phyloP scores from a whole-genome alignment of 805 yeast genomes.

The Kazachstania martiniae region DNA sequence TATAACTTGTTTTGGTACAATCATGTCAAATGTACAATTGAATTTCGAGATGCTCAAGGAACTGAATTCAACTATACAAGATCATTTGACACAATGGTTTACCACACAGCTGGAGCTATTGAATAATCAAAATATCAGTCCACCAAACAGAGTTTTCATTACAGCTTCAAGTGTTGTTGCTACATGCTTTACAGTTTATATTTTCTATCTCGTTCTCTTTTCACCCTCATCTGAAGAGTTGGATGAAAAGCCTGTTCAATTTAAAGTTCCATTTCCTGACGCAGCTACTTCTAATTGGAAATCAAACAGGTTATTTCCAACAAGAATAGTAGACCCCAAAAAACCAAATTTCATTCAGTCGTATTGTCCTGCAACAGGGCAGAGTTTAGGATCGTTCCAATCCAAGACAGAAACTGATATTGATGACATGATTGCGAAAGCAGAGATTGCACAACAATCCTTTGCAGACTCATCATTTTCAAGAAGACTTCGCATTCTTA shows the following conservation, averaged over 20 bases:
- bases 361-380: conserved; percentile 96
- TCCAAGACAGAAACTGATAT: conserved; percentile 61
- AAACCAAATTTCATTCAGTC: conserved; percentile 67
- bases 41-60: conserved; percentile 21
- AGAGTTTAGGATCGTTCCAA: conserved; percentile 61
- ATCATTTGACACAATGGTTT: conserved; percentile 57
- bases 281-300: conserved; percentile 63
- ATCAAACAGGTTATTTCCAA: conserved; percentile 62
- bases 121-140: too few relatives aligned
- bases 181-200: conserved; percentile 9
- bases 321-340: conserved; percentile 38
- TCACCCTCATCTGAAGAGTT: conserved; percentile 1
- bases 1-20: not conserved
- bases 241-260: conserved; percentile 10
- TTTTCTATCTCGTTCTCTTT: conserved; percentile 13
- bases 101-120: conserved; percentile 45
- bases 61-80: conserved; percentile 20
- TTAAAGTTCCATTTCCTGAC: conserved; percentile 16
- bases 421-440: conserved; percentile 43
- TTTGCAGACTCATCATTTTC: conserved; percentile 40
- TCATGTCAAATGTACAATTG: conserved; percentile 17
- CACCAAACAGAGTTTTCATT: too few relatives aligned
- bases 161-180: conserved; percentile 11
- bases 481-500: conserved; percentile 58
- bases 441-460: conserved; percentile 25